Evolutionary conservation across 345 rosid species (phyloP).

Genomic region (Brassica cretica): DNA sequence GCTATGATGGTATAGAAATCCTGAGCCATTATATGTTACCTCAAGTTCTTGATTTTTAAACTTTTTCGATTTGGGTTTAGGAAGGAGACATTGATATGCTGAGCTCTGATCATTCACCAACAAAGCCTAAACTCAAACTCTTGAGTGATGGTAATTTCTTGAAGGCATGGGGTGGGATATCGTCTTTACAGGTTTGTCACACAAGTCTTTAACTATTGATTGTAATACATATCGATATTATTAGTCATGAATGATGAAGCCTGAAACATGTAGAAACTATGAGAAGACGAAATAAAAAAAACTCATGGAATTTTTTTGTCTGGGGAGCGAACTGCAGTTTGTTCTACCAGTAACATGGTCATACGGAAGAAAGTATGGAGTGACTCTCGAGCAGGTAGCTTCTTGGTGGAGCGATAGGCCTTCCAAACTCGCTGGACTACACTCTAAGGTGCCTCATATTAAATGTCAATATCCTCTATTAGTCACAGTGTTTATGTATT

Average conservation of each 20-base stretch:
- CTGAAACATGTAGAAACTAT: slow-evolving; percentile 17
- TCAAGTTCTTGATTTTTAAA: slow-evolving; percentile 11
- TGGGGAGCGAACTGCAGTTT: slow-evolving; percentile 62
- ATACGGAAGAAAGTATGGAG: slow-evolving; percentile 69
- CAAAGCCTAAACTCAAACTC: slow-evolving; percentile 78
- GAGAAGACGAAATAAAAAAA: slow-evolving; percentile 7
- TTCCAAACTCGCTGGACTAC: slow-evolving; percentile 74
- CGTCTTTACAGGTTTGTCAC: slow-evolving; percentile 88
- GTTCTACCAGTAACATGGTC: slow-evolving; percentile 97
- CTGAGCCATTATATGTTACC: background rate
- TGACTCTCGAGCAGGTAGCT: slow-evolving; percentile 67
- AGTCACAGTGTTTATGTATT: background rate
- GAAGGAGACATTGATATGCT: slow-evolving; percentile 85
- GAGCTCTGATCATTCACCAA: slow-evolving; percentile 97
- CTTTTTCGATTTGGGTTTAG: slow-evolving; percentile 42
- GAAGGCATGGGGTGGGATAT: slow-evolving; percentile 98
- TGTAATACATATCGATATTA: background rate
- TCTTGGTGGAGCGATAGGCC: slow-evolving; percentile 94
- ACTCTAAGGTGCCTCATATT: slow-evolving; percentile 53
- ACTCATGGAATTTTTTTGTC: slow-evolving; percentile 28
- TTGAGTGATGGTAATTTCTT: slow-evolving; percentile 74
- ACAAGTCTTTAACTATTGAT: slow-evolving; percentile 49
- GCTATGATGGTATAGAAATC: slow-evolving; percentile 71
- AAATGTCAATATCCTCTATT: background rate
- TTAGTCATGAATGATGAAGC: slow-evolving; percentile 6